These are phyloP conservation scores for Arachis monticola DNA, from an alignment of 331 rosid genomes.

Conservation along the genomic window DNA sequence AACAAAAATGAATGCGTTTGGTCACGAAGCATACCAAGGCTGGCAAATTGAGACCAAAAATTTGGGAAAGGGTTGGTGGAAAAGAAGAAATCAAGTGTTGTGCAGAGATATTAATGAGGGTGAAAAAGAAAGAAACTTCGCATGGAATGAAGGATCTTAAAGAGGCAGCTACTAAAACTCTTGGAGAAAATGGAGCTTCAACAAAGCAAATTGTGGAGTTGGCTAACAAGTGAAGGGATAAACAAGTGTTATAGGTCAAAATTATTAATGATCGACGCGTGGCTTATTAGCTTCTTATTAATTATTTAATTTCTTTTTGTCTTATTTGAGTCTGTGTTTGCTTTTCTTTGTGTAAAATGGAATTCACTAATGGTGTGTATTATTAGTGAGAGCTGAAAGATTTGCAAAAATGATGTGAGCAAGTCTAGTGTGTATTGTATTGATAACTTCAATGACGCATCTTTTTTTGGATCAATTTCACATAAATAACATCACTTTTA, in stretches of 20 bases:
- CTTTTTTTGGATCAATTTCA: background rate
- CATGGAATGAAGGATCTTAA: conserved; percentile 55
- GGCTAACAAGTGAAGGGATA: conserved; percentile 50
- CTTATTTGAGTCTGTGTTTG: no score
- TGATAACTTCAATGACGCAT: background rate
- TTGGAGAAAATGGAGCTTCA: conserved; percentile 64
- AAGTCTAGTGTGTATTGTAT: background rate
- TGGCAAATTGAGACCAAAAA: conserved; percentile 55
- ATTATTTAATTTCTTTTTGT: background rate
- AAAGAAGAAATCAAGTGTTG: conserved; percentile 59
- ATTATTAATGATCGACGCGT: no score
- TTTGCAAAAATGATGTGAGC: background rate
- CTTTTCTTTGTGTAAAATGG: background rate
- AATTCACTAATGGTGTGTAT: background rate
- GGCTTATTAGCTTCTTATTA: background rate
- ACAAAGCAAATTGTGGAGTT: conserved; percentile 46
- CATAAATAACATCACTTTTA: no score
- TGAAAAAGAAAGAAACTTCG: conserved; percentile 65
- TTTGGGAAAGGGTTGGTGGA: conserved; percentile 48
- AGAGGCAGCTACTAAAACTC: conserved; percentile 45
- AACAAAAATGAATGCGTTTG: conserved; percentile 73
- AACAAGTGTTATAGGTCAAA: background rate
- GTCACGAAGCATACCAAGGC: conserved; percentile 49
- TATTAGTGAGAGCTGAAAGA: background rate
- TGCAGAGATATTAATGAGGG: conserved; percentile 64